Base-by-base conservation (phyloP, 805 yeast genomes). In the Suhomyces faveliae region DNA sequence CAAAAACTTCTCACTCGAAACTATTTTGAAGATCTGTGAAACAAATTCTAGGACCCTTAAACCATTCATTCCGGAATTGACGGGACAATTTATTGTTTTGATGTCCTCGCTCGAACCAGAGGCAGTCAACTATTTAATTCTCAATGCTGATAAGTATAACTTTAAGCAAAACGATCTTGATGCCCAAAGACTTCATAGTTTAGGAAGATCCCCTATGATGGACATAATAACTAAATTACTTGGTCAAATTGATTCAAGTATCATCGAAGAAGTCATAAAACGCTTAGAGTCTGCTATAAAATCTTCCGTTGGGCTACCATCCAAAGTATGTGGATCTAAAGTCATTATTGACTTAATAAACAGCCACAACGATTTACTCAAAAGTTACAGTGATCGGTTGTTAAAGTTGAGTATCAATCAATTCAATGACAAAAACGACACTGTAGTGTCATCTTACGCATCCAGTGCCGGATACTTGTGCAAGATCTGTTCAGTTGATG, bases 21-120 rank as follows among this genome's bases (percentile, higher is more conserved):
- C 94, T 0, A 64, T 92, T n/a, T 64, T 89, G 45, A 82, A 83
- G 49, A 68, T 92, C 6, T 80, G 90, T 40, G 81, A 82, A 51
- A 79, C 80, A 23, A 79, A 85, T 1, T 85, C 90, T 0, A 55
- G 66, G 3, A 73, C 85, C 0, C 73, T 86, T 22, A 80, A 75
- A 53, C 84, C 88, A 2, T 89, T 82, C 63, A 80, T 87, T 30
- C 85, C 94, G 0, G 71, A 71, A 4, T 73, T 94, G 42, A 70
- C 89, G 4, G 84, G 81, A 35, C 88, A 88, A 43, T 76, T 94
- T 58, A 73, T 87, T 4, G 66, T 77, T 5, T 69, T 89, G 50
- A 81, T 92, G 81, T 88, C 97, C 0, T 84, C 94, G 0, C 73
- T 92, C 37, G 99, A 94, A 59, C 98, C 98, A 0, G 96, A 91